A percentile compares a stretch with the other conserved stretches of the same genome.
phyloP scores from a whole-genome alignment of 2,329 filamentous ascomycete species.

The Colletotrichum sp. region DNA sequence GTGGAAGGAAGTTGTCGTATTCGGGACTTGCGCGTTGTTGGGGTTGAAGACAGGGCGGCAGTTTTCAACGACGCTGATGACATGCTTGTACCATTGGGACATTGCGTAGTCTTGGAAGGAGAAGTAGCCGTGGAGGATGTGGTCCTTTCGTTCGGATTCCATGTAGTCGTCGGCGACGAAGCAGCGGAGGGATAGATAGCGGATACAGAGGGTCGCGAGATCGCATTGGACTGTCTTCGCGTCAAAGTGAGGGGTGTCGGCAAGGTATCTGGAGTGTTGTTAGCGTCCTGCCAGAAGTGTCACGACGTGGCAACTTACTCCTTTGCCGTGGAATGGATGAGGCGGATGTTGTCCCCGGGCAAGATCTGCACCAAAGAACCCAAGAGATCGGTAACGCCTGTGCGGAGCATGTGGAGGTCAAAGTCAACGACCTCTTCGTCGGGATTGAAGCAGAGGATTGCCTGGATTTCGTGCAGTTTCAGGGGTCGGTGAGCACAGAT shows the following conservation, averaged over 20 bases:
- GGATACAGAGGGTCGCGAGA: constrained; percentile 33
- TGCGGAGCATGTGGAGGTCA: constrained; percentile 20
- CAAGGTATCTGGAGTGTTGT: constrained; percentile 19
- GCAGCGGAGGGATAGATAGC: constrained; percentile 36
- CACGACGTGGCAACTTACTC: constrained; percentile 26
- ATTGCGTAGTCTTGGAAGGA: constrained; percentile 42
- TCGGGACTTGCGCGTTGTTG: not conserved
- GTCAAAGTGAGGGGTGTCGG: constrained; percentile 27
- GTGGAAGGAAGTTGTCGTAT: not conserved
- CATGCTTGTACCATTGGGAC: constrained; percentile 36
- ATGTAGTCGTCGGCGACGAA: constrained; percentile 26
- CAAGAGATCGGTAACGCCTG: constrained; percentile 30
- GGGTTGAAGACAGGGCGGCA: constrained; percentile 4
- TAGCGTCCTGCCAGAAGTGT: not conserved
- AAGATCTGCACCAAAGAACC: constrained; percentile 40
- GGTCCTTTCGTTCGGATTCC: constrained; percentile 7
- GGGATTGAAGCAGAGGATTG: constrained; percentile 31
- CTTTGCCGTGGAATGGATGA: constrained; percentile 42
- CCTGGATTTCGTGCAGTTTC: constrained; percentile 44
- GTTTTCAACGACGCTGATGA: constrained; percentile 25
- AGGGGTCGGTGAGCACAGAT: constrained; percentile 42
- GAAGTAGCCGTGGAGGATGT: constrained; percentile 30
- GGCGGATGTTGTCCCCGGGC: constrained; percentile 32
- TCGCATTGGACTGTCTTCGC: constrained; percentile 30
- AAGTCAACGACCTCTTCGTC: constrained; percentile 22